Conservation (phyloP, 2,329 filamentous ascomycete genomes). For the Fusarium albidum region DNA sequence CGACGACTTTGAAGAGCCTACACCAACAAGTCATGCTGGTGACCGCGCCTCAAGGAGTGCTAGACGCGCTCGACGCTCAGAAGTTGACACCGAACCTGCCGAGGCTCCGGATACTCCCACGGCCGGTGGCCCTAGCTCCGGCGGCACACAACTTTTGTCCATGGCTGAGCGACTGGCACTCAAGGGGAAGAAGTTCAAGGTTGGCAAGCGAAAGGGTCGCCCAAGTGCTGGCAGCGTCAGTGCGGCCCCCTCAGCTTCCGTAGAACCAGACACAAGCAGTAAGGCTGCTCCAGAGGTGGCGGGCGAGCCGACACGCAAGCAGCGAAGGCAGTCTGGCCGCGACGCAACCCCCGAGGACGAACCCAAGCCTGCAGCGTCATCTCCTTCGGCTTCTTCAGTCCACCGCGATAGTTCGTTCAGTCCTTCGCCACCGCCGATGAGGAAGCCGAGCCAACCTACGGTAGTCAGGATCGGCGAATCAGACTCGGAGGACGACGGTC, state of each 20-base stretch:
- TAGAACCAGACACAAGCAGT: not conserved
- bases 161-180: conserved; percentile 66
- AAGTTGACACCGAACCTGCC: conserved; percentile 9
- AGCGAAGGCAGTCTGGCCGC: not conserved
- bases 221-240: conserved; percentile 5
- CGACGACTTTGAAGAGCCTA: conserved; percentile 1
- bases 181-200: conserved; percentile 62
- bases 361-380: not conserved
- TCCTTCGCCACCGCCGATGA: conserved; percentile 20
- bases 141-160: conserved; percentile 54
- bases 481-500: conserved; percentile 31
- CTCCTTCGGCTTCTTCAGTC: conserved; percentile 11
- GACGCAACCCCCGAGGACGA: not conserved
- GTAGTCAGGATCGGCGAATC: conserved; percentile 39
- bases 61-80: conserved; percentile 37
- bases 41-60: conserved; percentile 26
- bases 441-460: conserved; percentile 23
- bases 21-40: not conserved
- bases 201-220: conserved; percentile 48
- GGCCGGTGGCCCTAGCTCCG: conserved; percentile 14
- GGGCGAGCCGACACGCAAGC: not conserved
- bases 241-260: conserved; percentile 7
- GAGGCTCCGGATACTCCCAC: conserved; percentile 6
- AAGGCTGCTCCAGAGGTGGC: not conserved
- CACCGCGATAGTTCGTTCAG: conserved; percentile 21